phyloP scores from a whole-genome alignment of 2,329 filamentous ascomycete genomes.

The Aspergillus texensis region DNA sequence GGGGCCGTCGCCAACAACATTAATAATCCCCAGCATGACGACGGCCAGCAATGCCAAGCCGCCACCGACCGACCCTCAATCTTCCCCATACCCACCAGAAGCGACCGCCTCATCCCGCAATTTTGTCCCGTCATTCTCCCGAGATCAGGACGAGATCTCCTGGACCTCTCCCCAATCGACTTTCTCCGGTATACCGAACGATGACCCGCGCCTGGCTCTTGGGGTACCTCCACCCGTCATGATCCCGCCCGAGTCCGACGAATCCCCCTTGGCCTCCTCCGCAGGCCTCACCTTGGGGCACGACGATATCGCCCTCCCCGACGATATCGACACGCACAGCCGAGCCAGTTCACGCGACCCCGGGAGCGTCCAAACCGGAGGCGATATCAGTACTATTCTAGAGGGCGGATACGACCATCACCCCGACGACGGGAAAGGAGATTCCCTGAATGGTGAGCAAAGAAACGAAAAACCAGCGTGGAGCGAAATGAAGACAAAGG shows the following conservation, averaged over 20 bases:
- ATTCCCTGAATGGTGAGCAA: constrained; percentile 39
- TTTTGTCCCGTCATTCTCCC: constrained; percentile 14
- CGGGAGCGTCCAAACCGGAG: constrained; percentile 29
- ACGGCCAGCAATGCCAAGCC: constrained; percentile 31
- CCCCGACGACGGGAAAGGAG: constrained; percentile 18
- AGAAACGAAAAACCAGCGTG: constrained; percentile 65
- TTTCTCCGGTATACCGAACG: constrained; percentile 27
- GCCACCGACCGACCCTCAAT: constrained; percentile 27
- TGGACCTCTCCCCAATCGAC: constrained; percentile 10
- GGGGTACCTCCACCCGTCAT: constrained; percentile 43
- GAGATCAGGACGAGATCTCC: constrained; percentile 6
- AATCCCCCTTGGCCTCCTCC: constrained; percentile 32
- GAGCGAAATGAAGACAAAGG: constrained; percentile 86
- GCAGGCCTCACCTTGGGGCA: constrained; percentile 26
- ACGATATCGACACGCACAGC: constrained; percentile 40
- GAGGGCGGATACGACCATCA: constrained; percentile 9
- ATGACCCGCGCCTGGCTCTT: constrained; percentile 36
- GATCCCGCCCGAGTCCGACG: constrained; percentile 39
- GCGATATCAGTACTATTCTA: constrained; percentile 19
- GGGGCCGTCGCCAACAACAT: constrained; percentile 6
- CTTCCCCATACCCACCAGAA: constrained; percentile 33
- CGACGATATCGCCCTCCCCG: constrained; percentile 30
- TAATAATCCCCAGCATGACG: constrained; percentile 22
- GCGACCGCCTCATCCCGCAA: constrained; percentile 18
- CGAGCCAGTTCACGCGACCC: constrained; percentile 39